Conservation (phyloP, 2,329 filamentous ascomycete genomes). For the Diaporthe destruens region DNA sequence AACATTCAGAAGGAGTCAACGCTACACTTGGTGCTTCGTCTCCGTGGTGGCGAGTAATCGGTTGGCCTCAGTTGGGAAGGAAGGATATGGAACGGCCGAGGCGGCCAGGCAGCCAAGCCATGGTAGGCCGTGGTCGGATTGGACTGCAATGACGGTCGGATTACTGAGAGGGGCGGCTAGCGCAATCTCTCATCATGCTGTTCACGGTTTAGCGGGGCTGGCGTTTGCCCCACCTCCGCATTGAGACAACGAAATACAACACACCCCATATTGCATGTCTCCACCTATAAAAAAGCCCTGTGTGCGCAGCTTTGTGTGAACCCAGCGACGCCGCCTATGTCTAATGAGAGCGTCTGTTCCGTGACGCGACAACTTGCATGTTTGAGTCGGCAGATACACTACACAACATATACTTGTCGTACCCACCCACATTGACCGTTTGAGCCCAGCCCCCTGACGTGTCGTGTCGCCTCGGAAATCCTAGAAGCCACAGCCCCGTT, state of each 20-base stretch:
- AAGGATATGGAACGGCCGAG: not conserved
- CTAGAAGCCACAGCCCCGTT: not conserved
- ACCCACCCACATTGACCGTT: not conserved
- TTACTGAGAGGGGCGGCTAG: slow-evolving; percentile 5
- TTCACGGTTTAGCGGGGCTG: slow-evolving; percentile 7
- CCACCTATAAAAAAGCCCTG: slow-evolving; percentile 1
- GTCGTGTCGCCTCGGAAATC: not conserved
- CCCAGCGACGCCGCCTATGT: not conserved
- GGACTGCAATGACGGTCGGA: not conserved
- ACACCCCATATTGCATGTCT: slow-evolving; percentile 32
- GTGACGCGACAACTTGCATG: not conserved
- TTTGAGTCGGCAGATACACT: not conserved
- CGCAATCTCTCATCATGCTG: slow-evolving; percentile 2
- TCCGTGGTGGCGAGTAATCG: slow-evolving; percentile 72
- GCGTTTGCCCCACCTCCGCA: slow-evolving; percentile 19
- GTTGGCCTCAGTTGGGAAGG: not conserved
- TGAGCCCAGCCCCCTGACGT: not conserved
- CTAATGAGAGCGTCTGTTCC: not conserved
- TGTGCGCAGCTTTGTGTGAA: not conserved
- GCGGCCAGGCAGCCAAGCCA: no score
- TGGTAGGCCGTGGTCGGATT: not conserved
- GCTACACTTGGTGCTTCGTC: slow-evolving; percentile 77
- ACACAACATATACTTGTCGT: not conserved
- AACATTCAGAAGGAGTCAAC: slow-evolving; percentile 88
- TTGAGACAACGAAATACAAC: slow-evolving; percentile 16